Conservation (phyloP, 768 basidiomycete species). For the Suillus occidentalis region DNA sequence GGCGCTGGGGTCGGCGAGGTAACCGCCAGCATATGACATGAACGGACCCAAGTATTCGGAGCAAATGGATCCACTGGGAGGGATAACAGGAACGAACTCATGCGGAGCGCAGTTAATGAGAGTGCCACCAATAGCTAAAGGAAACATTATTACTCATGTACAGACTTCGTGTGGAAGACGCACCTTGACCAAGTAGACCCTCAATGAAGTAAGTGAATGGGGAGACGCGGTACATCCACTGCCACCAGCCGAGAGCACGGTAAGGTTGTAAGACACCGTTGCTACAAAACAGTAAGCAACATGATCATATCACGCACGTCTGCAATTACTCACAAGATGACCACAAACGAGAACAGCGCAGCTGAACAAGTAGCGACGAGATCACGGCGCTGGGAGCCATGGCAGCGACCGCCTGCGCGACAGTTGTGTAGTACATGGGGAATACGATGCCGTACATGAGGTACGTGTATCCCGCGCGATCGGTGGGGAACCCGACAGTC, state of each 20-base stretch:
- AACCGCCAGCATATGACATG: conserved; percentile 44
- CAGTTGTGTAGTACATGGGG: conserved; percentile 61
- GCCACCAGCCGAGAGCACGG: conserved; percentile 63
- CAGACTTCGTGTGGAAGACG: conserved; percentile 10
- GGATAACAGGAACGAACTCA: conserved; percentile 60
- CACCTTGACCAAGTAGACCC: conserved; percentile 39
- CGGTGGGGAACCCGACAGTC: conserved; percentile 59
- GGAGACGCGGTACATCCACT: conserved; percentile 55
- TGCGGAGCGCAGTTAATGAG: conserved; percentile 53
- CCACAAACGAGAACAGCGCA: conserved; percentile 59
- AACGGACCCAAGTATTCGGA: conserved; percentile 43
- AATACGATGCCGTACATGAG: conserved; percentile 54
- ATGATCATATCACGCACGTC: background rate
- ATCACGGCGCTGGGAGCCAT: conserved; percentile 62
- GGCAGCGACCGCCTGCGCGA: conserved; percentile 60
- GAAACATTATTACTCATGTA: background rate
- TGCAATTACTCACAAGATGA: conserved; percentile 49
- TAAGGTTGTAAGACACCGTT: conserved; percentile 71
- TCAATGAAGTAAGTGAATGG: background rate
- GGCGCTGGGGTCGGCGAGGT: conserved; percentile 41
- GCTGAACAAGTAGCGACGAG: conserved; percentile 57
- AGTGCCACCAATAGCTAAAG: conserved; percentile 50
- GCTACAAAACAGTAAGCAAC: conserved; percentile 15
- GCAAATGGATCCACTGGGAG: conserved; percentile 49
- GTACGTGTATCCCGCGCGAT: conserved; percentile 60